Evolutionary conservation across 495 filamentous ascomycete genomes (phyloP), one percentile per base, ranked within the genome.

Genomic region (Penicillium samsonianum): DNA sequence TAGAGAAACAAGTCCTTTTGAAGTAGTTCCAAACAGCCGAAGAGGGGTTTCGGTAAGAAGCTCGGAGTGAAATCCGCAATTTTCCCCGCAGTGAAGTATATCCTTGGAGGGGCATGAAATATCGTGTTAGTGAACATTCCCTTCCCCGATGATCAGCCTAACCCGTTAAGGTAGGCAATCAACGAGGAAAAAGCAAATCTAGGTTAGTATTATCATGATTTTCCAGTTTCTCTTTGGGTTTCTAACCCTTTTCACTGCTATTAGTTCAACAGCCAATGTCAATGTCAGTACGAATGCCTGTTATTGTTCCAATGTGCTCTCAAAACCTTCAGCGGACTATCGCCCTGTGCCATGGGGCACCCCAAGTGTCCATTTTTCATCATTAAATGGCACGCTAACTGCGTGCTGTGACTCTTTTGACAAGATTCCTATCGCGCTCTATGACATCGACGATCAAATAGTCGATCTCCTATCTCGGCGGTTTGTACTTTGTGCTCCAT

Each of bases 51-150:
- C 26, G 56, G 56, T 22, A 46, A 11, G 51, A 55, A 52, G 33
- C 12, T 68, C 65, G 65, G 65, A 55, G 40, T 55, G 52, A 63
- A 61, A 45, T 57, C 65, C 65, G 64, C 45, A 43, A 30, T 53
- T 55, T 44, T 65, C 62, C 65, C 65, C 65, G 65, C 65, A 65
- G 10, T 14, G 30, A 33, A 33, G 35, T 38, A 38, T 38, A 38
- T 3, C 14, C 4, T 33, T 37, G 14, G 33, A 5, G 4, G 4
- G n/a, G n/a, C n/a, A n/a, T 5, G 35, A 38, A 17, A 38, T 38
- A 38, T 38, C 35, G 35, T 37, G n/a, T 12, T 20, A 19, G 14
- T 52, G 25, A 17, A 41, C 16, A 52, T 52, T 12, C 30, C 35
- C n/a, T n/a, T 42, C 9, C 20, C 7, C 9, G n/a, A 41, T 41